Percentiles rank a stretch among this genome's conserved stretches.
These are phyloP conservation scores for Saccharomycopsis lassenensis DNA, from an alignment of 805 yeast genomes.

Conservation along the genomic window DNA sequence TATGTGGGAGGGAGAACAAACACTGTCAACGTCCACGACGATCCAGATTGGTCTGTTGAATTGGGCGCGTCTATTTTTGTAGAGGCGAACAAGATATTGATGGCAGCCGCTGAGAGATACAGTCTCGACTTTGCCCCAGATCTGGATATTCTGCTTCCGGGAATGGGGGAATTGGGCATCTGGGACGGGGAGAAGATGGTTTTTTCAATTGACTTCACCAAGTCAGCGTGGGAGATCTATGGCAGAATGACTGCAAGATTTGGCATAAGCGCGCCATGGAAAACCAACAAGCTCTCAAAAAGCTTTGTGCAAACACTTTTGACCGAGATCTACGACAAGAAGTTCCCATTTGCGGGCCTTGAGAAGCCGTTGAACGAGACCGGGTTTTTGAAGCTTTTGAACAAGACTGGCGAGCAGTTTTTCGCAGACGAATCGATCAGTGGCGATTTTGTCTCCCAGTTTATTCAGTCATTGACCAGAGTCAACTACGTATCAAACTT, in stretches of 20 bases:
- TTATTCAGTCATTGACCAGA: conserved; percentile 32
- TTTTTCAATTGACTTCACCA: background rate
- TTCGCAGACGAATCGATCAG: conserved; percentile 22
- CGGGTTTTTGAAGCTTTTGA: conserved; percentile 23
- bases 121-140: background rate
- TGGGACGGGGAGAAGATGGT: conserved; percentile 29
- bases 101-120: conserved; percentile 25
- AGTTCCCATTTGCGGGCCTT: conserved; percentile 30
- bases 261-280: conserved; percentile 23
- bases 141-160: conserved; percentile 18
- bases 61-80: conserved; percentile 38
- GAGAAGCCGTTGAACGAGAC: conserved; percentile 18
- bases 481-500: conserved; percentile 34
- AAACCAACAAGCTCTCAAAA: conserved; percentile 19
- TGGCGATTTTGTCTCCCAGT: conserved; percentile 22
- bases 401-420: conserved; percentile 21
- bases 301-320: conserved; percentile 24
- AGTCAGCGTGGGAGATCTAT: background rate
- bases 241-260: conserved; percentile 24
- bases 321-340: conserved; percentile 21
- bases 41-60: conserved; percentile 25
- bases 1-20: conserved; percentile 38
- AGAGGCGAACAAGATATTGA: conserved; percentile 28
- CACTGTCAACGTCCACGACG: conserved; percentile 25
- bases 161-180: too few species aligned